Evolutionary conservation across 148 eudicot genomes (phyloP).

Genomic region (Beta vulgaris): DNA sequence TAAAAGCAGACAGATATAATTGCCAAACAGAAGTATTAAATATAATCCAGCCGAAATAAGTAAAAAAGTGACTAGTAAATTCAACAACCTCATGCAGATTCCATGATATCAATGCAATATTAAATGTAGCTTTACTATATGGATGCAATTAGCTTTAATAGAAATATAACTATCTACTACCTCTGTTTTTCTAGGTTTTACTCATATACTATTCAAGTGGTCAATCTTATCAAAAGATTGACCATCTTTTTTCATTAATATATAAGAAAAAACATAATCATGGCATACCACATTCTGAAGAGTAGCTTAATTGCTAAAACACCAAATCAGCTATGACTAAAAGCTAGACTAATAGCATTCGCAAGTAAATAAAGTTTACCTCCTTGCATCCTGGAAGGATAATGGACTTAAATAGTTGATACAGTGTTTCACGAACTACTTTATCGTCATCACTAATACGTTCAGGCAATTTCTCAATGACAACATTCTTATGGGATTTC

Average conservation of each 20-base stretch:
- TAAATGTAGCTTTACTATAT: too few relatives aligned
- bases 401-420: conserved; percentile 73
- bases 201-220: too few relatives aligned
- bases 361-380: conserved; percentile 45
- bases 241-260: too few relatives aligned
- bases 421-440: conserved; percentile 78
- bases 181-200: too few relatives aligned
- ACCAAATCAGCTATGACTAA: not conserved
- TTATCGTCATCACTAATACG: conserved; percentile 90
- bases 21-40: conserved; percentile 12
- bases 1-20: conserved; percentile 1
- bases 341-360: not conserved
- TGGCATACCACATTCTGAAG: too few relatives aligned
- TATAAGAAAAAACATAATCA: too few relatives aligned
- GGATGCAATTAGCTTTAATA: too few relatives aligned
- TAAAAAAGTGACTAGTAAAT: not conserved
- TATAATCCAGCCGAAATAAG: not conserved
- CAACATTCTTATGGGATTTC: conserved; percentile 71
- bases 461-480: conserved; percentile 88
- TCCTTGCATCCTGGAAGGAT: conserved; percentile 79
- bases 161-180: too few relatives aligned
- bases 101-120: too few relatives aligned
- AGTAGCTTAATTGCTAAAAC: not conserved
- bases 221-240: too few relatives aligned
- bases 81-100: not conserved